Percentiles rank a stretch among this genome's conserved stretches.
These are phyloP conservation scores for Dichomitus squalens DNA, from an alignment of 1,284 basidiomycete genomes.

Conservation along the genomic window DNA sequence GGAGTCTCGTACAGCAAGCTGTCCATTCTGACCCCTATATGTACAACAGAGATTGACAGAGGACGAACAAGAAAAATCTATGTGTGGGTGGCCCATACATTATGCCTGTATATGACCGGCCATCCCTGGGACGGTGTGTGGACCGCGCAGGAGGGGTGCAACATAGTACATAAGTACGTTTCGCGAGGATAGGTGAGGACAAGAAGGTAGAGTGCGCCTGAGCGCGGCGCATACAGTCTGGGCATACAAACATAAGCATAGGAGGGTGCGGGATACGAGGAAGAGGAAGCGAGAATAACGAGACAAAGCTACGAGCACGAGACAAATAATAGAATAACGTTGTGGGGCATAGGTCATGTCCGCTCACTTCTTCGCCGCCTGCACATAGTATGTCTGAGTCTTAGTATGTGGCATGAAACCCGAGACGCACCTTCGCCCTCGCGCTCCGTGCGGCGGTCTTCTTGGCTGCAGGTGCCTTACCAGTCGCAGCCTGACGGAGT, in stretches of 20 bases:
- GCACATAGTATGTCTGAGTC: not conserved
- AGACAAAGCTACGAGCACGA: constrained; percentile 6
- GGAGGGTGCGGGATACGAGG: constrained; percentile 1
- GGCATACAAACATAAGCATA: constrained; percentile 22
- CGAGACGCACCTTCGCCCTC: constrained; percentile 17
- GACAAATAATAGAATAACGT: constrained; percentile 14
- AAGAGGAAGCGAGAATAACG: constrained; percentile 5
- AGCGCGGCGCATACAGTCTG: not conserved
- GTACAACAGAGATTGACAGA: constrained; percentile 2
- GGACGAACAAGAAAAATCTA: constrained; percentile 14
- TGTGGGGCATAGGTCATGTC: not conserved
- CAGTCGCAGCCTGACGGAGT: constrained; percentile 48
- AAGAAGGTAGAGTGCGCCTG: not conserved
- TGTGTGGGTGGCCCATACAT: constrained; percentile 13
- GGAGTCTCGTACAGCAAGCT: not conserved
- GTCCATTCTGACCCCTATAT: not conserved
- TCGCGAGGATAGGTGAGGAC: not conserved
- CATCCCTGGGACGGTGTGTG: constrained; percentile 1
- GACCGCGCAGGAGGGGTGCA: constrained; percentile 5
- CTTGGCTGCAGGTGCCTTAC: constrained; percentile 39
- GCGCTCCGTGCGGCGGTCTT: constrained; percentile 32
- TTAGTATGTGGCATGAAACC: not conserved
- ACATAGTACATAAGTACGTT: constrained; percentile 11
- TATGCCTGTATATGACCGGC: constrained; percentile 15
- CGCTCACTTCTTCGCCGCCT: constrained; percentile 34